phyloP scores from a whole-genome alignment of 768 basidiomycete genomes.

The Hericium erinaceus region DNA sequence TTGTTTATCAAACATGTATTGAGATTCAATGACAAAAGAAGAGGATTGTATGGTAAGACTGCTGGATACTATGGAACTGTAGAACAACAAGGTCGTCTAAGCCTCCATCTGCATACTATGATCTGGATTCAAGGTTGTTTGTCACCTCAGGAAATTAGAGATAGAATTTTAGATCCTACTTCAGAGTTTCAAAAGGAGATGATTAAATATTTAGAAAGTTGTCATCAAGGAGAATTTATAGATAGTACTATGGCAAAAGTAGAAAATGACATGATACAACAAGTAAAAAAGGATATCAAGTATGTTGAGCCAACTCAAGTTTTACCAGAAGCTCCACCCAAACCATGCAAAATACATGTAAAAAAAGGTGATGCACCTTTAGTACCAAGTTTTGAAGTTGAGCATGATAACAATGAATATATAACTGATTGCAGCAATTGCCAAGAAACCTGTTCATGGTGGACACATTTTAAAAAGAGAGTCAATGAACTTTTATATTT shows the following conservation, averaged over 20 bases:
- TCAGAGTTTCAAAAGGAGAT: conserved; percentile 8
- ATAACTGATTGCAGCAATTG: background rate
- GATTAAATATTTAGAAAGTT: conserved; percentile 7
- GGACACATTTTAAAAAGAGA: background rate
- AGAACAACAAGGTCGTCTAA: conserved; percentile 3
- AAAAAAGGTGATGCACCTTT: no score
- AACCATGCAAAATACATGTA: no score
- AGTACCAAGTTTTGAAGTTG: no score
- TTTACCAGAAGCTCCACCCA: no score
- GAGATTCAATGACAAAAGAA: background rate
- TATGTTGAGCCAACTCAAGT: no score
- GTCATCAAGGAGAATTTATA: conserved; percentile 10
- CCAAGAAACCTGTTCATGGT: background rate
- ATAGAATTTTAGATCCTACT: conserved; percentile 4
- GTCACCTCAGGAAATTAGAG: conserved; percentile 13
- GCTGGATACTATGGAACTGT: conserved; percentile 16
- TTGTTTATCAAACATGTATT: conserved; percentile 12
- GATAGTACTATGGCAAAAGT: conserved; percentile 1
- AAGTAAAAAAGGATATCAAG: no score
- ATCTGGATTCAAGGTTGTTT: conserved; percentile 8
- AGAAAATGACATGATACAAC: background rate
- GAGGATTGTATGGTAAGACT: conserved; percentile 13
- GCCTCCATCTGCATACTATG: conserved; percentile 16
- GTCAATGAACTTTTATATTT: conserved; percentile 5
- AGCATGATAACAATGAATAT: no score